Percentiles rank a stretch among this genome's conserved stretches.
phyloP scores from a whole-genome alignment of 108 stramenopile genomes.

The Seminavis robusta region DNA sequence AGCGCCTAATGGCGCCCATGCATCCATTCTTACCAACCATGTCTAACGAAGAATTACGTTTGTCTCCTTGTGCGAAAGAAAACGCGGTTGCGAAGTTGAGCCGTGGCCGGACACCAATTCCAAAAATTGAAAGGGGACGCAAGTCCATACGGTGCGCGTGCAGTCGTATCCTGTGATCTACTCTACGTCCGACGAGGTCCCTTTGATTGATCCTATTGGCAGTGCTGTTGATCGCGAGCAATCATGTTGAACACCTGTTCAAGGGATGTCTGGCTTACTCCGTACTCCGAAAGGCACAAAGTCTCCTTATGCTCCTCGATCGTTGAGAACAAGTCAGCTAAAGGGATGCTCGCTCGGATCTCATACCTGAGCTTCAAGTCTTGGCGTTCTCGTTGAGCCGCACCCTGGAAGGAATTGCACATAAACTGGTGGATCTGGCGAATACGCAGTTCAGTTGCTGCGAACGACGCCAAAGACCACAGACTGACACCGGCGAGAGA shows the following conservation, averaged over 20 bases:
- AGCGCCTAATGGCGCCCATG: no score
- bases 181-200: no score
- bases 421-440: conserved; percentile 48
- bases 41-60: no score
- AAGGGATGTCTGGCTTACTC: conserved; percentile 70
- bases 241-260: conserved; percentile 84
- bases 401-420: conserved; percentile 33
- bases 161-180: no score
- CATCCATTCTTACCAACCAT: no score
- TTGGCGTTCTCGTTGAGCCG: conserved; percentile 71
- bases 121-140: no score
- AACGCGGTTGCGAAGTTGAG: no score
- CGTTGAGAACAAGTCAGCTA: conserved; percentile 55
- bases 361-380: conserved; percentile 73
- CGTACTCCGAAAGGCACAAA: conserved; percentile 64
- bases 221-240: no score
- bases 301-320: conserved; percentile 66
- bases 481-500: conserved; percentile 42
- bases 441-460: conserved; percentile 64
- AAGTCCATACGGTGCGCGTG: no score
- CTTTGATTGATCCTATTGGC: no score
- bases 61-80: no score
- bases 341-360: conserved; percentile 57
- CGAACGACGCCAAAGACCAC: conserved; percentile 59
- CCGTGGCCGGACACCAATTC: no score